Conservation (phyloP, 2,329 filamentous ascomycete genomes). For the Penicillium sp. region DNA sequence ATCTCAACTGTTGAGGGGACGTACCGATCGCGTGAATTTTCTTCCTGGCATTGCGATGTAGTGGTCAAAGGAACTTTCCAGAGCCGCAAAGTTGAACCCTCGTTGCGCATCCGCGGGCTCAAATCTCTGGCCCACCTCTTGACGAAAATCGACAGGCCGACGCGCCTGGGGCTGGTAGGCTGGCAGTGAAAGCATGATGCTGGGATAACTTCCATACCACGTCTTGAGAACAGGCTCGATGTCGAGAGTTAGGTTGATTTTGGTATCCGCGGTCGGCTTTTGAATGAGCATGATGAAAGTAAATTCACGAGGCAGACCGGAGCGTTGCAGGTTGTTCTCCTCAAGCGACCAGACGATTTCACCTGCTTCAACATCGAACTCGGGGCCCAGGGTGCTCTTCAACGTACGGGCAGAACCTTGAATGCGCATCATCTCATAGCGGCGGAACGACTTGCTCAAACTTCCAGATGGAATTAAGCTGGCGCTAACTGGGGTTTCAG, state of each 20-base stretch:
- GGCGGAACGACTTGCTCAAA: slow-evolving; percentile 42
- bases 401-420: slow-evolving; percentile 49
- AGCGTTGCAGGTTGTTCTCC: slow-evolving; percentile 50
- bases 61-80: slow-evolving; percentile 44
- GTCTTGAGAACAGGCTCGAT: slow-evolving; percentile 45
- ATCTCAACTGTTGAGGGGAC: not conserved
- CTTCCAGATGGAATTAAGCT: slow-evolving; percentile 45
- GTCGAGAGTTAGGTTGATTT: slow-evolving; percentile 42
- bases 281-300: slow-evolving; percentile 53
- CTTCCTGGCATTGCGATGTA: slow-evolving; percentile 37
- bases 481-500: slow-evolving; percentile 45
- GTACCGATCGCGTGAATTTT: slow-evolving; percentile 2
- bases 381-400: slow-evolving; percentile 33
- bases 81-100: slow-evolving; percentile 49
- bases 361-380: slow-evolving; percentile 45
- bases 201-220: slow-evolving; percentile 45
- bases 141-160: slow-evolving; percentile 40
- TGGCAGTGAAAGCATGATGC: slow-evolving; percentile 39
- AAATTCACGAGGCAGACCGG: slow-evolving; percentile 52
- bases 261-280: slow-evolving; percentile 43
- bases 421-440: slow-evolving; percentile 53
- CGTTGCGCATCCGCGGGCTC: slow-evolving; percentile 32
- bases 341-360: slow-evolving; percentile 53
- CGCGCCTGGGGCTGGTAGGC: slow-evolving; percentile 41
- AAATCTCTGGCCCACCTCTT: slow-evolving; percentile 48